Base-by-base conservation (phyloP, 2,329 filamentous ascomycete genomes). In the Magnaporthiopsis incrustans region DNA sequence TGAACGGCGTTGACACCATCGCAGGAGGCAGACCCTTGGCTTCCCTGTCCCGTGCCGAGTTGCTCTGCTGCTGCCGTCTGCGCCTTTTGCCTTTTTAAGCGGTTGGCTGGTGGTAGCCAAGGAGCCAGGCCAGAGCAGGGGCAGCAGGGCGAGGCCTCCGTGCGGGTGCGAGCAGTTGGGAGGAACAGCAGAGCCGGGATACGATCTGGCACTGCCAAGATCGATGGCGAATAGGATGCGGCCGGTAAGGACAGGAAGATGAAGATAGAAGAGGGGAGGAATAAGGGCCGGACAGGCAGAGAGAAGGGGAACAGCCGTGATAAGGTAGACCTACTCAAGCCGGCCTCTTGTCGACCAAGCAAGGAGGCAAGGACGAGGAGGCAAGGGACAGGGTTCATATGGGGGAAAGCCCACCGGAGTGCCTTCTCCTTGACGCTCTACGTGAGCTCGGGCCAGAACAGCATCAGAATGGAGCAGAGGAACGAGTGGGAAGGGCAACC, bases 1-100 rank as follows among this genome's bases (percentile, higher is more conserved):
- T 30, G 25, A 56, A 56, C 15, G 56, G 56, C 14, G 53, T 58
- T 3, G 57, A 44, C 6, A 57, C 63, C 63, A 64, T 64, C 6
- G 30, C 44, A 53, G 4, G n/a, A 53, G 38, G 22, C 4, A 5
- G 44, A 18, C 18, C 14, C 22, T n/a, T 50, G 44, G 7, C 44
- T 53, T 10, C 8, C 44, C n/a, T 25, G 44, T 53, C n/a, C 44
- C 10, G 7, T 53, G 44, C 44, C 22, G 22, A 53, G 44, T 10
- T 53, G 18, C 44, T 53, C 44, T 25, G 22, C 22, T n/a, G 44
- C 44, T 53, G 5, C 4, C 14, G 44, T 22, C 22, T 53, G 22
- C n/a, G n/a, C 38, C 6, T 30, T 35, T 35, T 35, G 44, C 11
- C 22, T 25, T 18, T 50, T 11, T 8, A 11, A 53, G 18, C 4